A percentile compares a stretch with the other conserved stretches of the same genome.
These are phyloP conservation scores for Plasmodium yoelii DNA, from an alignment of 169 alveolate genomes.

Conservation along the genomic window DNA sequence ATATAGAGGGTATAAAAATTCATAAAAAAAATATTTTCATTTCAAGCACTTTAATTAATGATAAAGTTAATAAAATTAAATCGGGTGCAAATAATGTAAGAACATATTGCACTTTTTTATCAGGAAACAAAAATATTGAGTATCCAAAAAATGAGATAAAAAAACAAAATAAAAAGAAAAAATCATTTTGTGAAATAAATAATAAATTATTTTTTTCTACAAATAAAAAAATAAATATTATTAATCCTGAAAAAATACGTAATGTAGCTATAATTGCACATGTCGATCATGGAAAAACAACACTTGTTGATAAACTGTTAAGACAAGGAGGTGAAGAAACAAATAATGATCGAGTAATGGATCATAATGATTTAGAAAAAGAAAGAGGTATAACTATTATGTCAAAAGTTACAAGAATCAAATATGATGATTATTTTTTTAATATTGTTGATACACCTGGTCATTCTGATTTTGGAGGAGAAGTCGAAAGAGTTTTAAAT, in stretches of 20 bases:
- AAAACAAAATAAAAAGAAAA: neutral
- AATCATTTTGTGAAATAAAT: neutral
- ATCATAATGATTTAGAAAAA: constrained; percentile 93
- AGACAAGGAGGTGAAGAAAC: constrained; percentile 84
- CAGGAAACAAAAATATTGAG: neutral
- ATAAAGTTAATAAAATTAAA: neutral
- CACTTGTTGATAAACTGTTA: constrained; percentile 94
- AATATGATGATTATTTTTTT: constrained; percentile 88
- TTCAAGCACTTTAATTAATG: neutral
- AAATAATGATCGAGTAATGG: constrained; percentile 87
- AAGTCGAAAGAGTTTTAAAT: constrained; percentile 96
- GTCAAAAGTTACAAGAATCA: constrained; percentile 95
- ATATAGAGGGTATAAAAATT: constrained; percentile 9
- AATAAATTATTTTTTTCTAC: constrained; percentile 54
- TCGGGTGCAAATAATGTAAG: neutral
- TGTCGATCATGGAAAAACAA: constrained; percentile 99
- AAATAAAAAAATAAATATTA: constrained; percentile 71
- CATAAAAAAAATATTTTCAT: neutral
- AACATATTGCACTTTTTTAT: neutral
- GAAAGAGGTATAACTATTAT: constrained; percentile 98
- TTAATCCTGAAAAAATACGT: constrained; percentile 87
- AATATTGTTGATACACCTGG: constrained; percentile 93
- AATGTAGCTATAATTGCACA: constrained; percentile 99
- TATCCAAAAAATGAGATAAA: neutral
- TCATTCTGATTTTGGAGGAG: constrained; percentile 98